These are phyloP conservation scores for Annona squamosa DNA, from an alignment of 164 flowering plant species.

Conservation along the genomic window DNA sequence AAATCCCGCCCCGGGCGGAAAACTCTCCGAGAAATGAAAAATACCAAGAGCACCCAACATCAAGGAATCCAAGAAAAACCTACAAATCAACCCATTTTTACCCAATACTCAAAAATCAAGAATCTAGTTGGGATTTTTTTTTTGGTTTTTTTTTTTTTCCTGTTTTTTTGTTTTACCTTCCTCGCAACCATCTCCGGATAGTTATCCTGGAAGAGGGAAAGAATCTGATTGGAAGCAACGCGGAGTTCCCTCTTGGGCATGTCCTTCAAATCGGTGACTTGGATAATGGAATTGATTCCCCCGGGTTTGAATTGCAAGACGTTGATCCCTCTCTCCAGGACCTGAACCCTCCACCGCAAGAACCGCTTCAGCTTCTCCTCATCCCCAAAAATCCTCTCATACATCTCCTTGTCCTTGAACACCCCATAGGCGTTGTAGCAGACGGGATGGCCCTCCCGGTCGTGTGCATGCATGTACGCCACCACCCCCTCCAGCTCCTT, in stretches of 20 bases:
- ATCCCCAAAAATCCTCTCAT: slow-evolving; percentile 78
- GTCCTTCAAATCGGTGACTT: slow-evolving; percentile 90
- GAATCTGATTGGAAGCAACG: slow-evolving; percentile 76
- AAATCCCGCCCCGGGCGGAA: background rate
- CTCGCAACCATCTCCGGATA: slow-evolving; percentile 97
- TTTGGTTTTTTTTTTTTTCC: no score
- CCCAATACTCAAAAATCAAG: background rate
- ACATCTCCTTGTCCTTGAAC: slow-evolving; percentile 77
- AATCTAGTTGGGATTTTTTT: no score
- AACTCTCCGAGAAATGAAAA: background rate
- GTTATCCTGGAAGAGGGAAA: slow-evolving; percentile 89
- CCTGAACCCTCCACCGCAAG: slow-evolving; percentile 94
- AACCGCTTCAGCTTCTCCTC: slow-evolving; percentile 78
- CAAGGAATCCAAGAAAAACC: background rate
- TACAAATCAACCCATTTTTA: background rate
- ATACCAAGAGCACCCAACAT: background rate
- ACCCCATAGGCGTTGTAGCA: slow-evolving; percentile 94
- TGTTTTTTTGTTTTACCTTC: slow-evolving; percentile 40
- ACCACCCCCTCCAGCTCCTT: slow-evolving; percentile 80
- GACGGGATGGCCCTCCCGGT: slow-evolving; percentile 79
- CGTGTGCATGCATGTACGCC: slow-evolving; percentile 70
- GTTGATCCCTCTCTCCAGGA: slow-evolving; percentile 73
- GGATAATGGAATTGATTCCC: slow-evolving; percentile 80
- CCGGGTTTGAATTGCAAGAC: slow-evolving; percentile 82
- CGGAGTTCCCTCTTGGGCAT: slow-evolving; percentile 96